Base-by-base conservation (phyloP, 768 basidiomycete species). In the Psilocybe azurescens region DNA sequence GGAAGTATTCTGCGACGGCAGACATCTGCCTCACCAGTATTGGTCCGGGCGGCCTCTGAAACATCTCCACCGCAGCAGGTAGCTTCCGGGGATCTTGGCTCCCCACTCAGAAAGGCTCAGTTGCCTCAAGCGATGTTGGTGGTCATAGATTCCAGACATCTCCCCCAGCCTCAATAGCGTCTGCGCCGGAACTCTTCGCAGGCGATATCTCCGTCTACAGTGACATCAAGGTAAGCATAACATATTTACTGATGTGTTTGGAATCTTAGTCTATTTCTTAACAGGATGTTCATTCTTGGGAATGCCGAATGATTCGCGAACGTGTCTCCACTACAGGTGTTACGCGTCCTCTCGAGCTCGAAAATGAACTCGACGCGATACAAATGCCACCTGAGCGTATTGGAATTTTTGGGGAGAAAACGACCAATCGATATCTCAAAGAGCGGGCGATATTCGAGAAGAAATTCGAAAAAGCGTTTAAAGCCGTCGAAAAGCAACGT, bases 231-330 rank as follows among this genome's bases (percentile, higher is more conserved):
- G 88, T 89, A 65, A 58, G 79, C 33, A 36, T 56, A 49, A 53
- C 11, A n/a, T 50, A 11, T 55, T 24, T 36, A 16, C 16, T 7
- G 28, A 6, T 3, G 8, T 30, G 2, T 30, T 4, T 9, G 52
- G 2, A 29, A 60, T 59, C 8, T 41, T 28, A 11, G 56, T 14
- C 61, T n/a, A 32, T 54, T 5, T 16, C 11, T 44, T 57, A 8
- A 32, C 63, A 84, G 81, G 74, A 78, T 61, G 64, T 69, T 32
- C 63, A 63, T 18, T 65, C 66, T 13, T 82, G 80, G 78, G 73
- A 73, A 61, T 83, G 83, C 54, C 78, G 81, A 39, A 97, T 99
- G 89, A 93, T 99, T 58, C 86, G 97, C 38, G 97, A 99, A 75
- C 85, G 97, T 18, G 87, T 99, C 29, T 89, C 91, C 1, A 91